These are phyloP conservation scores for Solanum chacoense DNA, from an alignment of 305 asterid genomes.

Conservation along the genomic window DNA sequence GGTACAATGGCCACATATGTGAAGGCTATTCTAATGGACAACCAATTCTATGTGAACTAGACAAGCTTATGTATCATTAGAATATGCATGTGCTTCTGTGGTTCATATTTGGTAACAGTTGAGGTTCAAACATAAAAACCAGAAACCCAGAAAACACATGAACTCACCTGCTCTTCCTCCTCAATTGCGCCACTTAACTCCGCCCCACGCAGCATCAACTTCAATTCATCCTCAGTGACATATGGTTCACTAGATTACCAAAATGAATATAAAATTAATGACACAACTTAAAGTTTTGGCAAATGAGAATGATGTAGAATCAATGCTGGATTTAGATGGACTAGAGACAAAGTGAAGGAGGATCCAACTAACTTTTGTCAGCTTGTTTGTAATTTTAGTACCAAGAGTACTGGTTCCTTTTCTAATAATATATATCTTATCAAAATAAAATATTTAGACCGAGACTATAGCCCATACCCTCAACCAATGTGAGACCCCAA, in stretches of 20 bases:
- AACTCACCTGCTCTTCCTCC: conserved; percentile 94
- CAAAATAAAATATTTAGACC: neutral
- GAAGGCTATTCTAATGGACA: neutral
- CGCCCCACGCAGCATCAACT: conserved; percentile 96
- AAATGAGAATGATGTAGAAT: neutral
- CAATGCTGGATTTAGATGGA: neutral
- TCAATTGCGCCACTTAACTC: conserved; percentile 98
- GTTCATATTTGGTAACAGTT: neutral
- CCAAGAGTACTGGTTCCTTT: neutral
- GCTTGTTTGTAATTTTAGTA: neutral
- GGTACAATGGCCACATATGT: neutral
- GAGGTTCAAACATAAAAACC: neutral
- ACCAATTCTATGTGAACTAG: neutral
- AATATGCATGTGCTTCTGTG: neutral
- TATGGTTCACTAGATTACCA: conserved; percentile 71
- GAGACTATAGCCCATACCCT: neutral
- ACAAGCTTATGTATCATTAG: neutral
- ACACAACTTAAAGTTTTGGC: neutral
- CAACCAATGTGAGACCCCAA: neutral
- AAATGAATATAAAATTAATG: neutral
- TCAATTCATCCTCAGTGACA: conserved; percentile 97
- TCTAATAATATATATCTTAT: neutral
- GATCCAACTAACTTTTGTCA: neutral
- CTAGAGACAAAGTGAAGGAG: neutral
- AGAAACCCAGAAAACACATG: conserved; percentile 9